Percentiles rank a stretch among this genome's conserved stretches.
Conservation (phyloP, 1,284 basidiomycete genomes). For the Puccinia brachypodii region DNA sequence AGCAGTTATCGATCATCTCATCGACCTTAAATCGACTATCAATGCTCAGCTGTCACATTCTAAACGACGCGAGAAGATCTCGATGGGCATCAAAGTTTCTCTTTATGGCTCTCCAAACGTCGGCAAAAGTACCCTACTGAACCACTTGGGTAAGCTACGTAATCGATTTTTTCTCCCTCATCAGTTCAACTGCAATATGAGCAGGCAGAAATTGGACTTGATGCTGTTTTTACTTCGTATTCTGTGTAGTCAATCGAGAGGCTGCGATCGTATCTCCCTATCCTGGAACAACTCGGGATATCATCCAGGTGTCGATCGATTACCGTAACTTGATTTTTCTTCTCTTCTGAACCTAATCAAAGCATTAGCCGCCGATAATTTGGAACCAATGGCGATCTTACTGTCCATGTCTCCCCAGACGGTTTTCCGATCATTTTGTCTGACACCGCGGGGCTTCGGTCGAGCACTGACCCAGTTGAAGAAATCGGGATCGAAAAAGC, state of each 20-base stretch:
- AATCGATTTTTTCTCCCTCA: neutral
- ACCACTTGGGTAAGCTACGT: slow-evolving; percentile 67
- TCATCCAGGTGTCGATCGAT: slow-evolving; percentile 77
- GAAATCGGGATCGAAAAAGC: slow-evolving; percentile 77
- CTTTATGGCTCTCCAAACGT: slow-evolving; percentile 89
- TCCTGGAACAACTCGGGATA: slow-evolving; percentile 82
- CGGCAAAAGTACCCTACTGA: slow-evolving; percentile 80
- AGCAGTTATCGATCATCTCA: slow-evolving; percentile 16
- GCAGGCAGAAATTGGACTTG: too few relatives aligned
- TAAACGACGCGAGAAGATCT: slow-evolving; percentile 74
- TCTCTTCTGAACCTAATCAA: neutral
- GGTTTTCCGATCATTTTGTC: slow-evolving; percentile 75
- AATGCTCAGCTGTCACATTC: slow-evolving; percentile 66
- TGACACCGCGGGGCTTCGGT: slow-evolving; percentile 81
- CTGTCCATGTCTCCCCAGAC: slow-evolving; percentile 22
- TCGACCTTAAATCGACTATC: slow-evolving; percentile 55
- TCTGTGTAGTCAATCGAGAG: slow-evolving; percentile 69
- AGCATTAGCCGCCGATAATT: neutral
- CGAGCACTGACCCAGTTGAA: slow-evolving; percentile 72
- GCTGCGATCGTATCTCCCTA: slow-evolving; percentile 82
- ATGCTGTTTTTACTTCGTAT: too few relatives aligned
- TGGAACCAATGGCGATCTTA: neutral
- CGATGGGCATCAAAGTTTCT: slow-evolving; percentile 74
- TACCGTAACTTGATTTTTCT: slow-evolving; percentile 61
- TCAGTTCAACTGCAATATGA: too few relatives aligned